phyloP scores from a whole-genome alignment of 257 asterid species.

The Nicotiana undulata region DNA sequence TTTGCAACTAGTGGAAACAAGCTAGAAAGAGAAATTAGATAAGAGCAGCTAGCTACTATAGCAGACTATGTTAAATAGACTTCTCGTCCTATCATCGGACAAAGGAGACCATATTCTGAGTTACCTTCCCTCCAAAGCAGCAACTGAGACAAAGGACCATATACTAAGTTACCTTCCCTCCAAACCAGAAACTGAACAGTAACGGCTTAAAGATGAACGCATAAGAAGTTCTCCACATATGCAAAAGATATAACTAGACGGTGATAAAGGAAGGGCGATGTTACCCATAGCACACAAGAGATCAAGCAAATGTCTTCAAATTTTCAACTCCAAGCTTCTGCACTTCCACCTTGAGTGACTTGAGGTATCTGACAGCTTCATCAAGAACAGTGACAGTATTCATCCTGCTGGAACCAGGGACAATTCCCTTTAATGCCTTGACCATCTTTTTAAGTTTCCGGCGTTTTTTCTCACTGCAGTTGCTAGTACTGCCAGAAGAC shows the following conservation, averaged over 20 bases:
- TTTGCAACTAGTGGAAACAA: background rate
- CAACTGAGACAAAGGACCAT: background rate
- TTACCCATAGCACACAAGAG: background rate
- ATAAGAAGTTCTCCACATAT: background rate
- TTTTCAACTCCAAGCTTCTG: slow-evolving; percentile 53
- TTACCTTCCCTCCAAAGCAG: background rate
- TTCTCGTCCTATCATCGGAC: background rate
- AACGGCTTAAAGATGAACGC: background rate
- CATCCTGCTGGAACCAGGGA: slow-evolving; percentile 66
- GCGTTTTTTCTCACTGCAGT: slow-evolving; percentile 33
- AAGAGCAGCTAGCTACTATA: background rate
- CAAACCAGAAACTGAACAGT: background rate
- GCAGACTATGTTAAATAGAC: background rate
- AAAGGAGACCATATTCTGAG: background rate
- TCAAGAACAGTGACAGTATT: slow-evolving; percentile 64
- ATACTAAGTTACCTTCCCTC: background rate
- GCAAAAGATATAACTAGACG: background rate
- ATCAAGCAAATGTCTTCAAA: slow-evolving; percentile 7
- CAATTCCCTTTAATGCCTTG: slow-evolving; percentile 50
- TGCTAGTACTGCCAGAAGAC: slow-evolving; percentile 18
- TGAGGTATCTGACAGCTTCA: slow-evolving; percentile 74
- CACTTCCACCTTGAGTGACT: slow-evolving; percentile 66
- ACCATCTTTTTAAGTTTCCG: slow-evolving; percentile 56
- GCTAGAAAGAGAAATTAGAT: background rate
- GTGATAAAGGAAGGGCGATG: background rate